Percentiles rank a stretch among this genome's conserved stretches.
Conservation (phyloP, 345 rosid species). For the Lumnitzera racemosa region DNA sequence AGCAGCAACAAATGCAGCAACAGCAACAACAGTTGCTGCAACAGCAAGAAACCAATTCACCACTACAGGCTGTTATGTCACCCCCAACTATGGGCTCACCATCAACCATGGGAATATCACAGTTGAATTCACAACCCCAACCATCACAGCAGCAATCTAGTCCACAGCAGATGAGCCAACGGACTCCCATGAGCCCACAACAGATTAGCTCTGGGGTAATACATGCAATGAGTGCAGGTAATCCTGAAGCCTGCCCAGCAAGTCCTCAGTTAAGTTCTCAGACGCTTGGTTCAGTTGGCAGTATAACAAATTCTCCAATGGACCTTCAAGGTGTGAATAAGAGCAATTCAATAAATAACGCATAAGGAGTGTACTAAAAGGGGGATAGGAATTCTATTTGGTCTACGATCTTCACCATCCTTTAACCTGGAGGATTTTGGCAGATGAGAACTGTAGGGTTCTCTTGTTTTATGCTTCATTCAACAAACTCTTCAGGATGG, state of each 20-base stretch:
- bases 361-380: conserved; percentile 5
- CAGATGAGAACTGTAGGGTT: no score
- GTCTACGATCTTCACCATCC: not conserved
- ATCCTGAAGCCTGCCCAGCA: conserved; percentile 75
- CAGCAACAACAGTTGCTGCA: conserved; percentile 25
- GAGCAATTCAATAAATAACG: conserved; percentile 56
- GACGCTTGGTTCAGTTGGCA: conserved; percentile 86
- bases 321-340: conserved; percentile 84
- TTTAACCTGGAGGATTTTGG: no score
- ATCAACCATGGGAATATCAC: conserved; percentile 58
- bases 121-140: conserved; percentile 48
- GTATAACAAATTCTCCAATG: conserved; percentile 86
- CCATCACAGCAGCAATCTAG: conserved; percentile 44
- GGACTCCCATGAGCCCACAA: conserved; percentile 81
- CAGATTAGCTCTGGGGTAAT: conserved; percentile 77
- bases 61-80: conserved; percentile 71
- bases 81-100: conserved; percentile 75
- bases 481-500: no score
- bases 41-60: conserved; percentile 52
- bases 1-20: conserved; percentile 27
- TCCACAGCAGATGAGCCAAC: conserved; percentile 81
- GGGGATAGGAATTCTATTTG: not conserved
- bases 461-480: no score
- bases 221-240: conserved; percentile 67
- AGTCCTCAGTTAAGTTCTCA: conserved; percentile 96